Percentiles rank a stretch among this genome's conserved stretches.
phyloP scores from a whole-genome alignment of 371 early-diverging fungal species.

The Catenaria anguillulae region DNA sequence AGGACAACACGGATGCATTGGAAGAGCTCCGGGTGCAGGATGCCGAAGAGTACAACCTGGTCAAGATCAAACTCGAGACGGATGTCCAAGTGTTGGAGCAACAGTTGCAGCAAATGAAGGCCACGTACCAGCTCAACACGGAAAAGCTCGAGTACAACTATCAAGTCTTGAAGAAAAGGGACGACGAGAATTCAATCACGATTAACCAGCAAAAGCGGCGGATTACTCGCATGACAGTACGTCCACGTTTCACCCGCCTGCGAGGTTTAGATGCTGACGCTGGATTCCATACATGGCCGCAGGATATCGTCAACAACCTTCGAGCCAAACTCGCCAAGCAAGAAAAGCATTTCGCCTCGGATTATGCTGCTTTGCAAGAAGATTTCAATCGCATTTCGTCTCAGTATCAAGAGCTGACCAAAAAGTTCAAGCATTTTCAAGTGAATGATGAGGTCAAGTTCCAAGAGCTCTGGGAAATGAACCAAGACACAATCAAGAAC shows the following conservation, averaged over 20 bases:
- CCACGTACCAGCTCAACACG: conserved; percentile 39
- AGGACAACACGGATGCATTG: conserved; percentile 27
- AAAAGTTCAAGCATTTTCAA: conserved; percentile 35
- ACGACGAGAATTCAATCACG: conserved; percentile 37
- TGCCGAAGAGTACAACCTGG: conserved; percentile 36
- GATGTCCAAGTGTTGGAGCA: conserved; percentile 42
- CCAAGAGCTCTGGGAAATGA: conserved; percentile 33
- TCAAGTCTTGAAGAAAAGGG: conserved; percentile 39
- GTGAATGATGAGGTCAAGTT: conserved; percentile 24
- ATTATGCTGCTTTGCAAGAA: conserved; percentile 26
- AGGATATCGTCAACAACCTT: conserved; percentile 30
- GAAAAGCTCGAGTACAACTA: conserved; percentile 44
- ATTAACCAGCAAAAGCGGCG: conserved; percentile 33
- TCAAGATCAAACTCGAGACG: conserved; percentile 39
- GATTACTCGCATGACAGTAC: conserved; percentile 27
- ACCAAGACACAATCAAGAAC: conserved; percentile 8
- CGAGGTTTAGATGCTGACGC: background rate
- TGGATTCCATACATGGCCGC: background rate
- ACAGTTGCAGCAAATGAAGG: conserved; percentile 41
- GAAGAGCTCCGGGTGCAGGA: conserved; percentile 29
- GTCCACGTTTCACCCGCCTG: background rate
- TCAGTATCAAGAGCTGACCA: conserved; percentile 35
- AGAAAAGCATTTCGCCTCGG: conserved; percentile 25
- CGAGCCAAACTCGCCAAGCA: conserved; percentile 29
- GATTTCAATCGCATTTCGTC: conserved; percentile 33